Percentiles rank a stretch among this genome's conserved stretches.
Evolutionary conservation across 2,329 filamentous ascomycete species (phyloP).

Genomic region (Drechslerella stenobrocha): DNA sequence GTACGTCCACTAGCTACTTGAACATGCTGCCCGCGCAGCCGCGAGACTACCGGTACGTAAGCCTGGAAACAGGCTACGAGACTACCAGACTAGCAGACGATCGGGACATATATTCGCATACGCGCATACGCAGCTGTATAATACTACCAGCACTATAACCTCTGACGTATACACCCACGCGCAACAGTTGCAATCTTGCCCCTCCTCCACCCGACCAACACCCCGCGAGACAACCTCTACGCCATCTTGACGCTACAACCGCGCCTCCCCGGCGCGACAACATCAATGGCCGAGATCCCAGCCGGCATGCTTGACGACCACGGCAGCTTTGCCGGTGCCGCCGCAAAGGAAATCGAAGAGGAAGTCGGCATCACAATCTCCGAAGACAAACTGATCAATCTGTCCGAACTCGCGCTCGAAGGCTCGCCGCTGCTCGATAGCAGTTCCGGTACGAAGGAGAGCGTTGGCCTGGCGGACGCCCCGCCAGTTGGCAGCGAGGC

Average conservation of each 20-base stretch:
- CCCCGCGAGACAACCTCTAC: slow-evolving; percentile 58
- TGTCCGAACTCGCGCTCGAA: slow-evolving; percentile 61
- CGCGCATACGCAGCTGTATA: too few relatives aligned
- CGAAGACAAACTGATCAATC: slow-evolving; percentile 59
- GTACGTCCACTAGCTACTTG: too few relatives aligned
- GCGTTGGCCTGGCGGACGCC: slow-evolving; percentile 29
- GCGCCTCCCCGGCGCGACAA: slow-evolving; percentile 62
- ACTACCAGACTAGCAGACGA: too few relatives aligned
- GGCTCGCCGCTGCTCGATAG: slow-evolving; percentile 31
- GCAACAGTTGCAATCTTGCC: slow-evolving; percentile 31
- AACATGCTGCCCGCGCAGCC: too few relatives aligned
- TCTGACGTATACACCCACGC: too few relatives aligned
- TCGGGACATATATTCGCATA: too few relatives aligned
- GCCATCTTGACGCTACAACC: slow-evolving; percentile 66
- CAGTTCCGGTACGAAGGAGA: slow-evolving; percentile 20
- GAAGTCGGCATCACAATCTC: slow-evolving; percentile 63
- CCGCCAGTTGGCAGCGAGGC: slow-evolving; percentile 5
- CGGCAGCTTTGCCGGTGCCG: slow-evolving; percentile 63
- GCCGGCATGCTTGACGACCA: slow-evolving; percentile 64
- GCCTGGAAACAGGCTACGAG: too few relatives aligned
- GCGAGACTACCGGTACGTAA: too few relatives aligned
- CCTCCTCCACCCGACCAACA: slow-evolving; percentile 28
- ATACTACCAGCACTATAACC: background rate
- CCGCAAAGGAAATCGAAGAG: slow-evolving; percentile 66
- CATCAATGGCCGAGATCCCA: slow-evolving; percentile 63